Evolutionary conservation across 352 stramenopile species (phyloP), one percentile per base, ranked within the genome.

Genomic region (Globisporangium emineosum): DNA sequence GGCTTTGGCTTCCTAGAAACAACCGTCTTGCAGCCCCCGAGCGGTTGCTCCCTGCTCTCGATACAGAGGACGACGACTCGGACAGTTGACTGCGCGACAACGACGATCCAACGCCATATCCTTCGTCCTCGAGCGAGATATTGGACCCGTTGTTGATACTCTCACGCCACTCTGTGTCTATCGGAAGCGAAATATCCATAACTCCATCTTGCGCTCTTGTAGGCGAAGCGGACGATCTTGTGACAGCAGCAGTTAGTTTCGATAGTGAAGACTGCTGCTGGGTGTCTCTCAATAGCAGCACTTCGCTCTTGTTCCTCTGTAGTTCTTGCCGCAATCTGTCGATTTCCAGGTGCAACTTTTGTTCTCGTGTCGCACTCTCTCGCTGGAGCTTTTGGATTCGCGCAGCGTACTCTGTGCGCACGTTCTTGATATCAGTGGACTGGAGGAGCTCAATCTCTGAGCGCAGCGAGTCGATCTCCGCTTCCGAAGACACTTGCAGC

Each of bases 401-500:
- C 8, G 64, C 43, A 25, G 66, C 59, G 35, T 88, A 91, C 21
- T 81, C 64, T 23, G 49, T 49, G 15, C 76, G 75, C 53, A 91
- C 71, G 30, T 71, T 70, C 19, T 75, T 76, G 12, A 89, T 68
- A 50, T 93, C 82, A 4, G 81, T 79, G 6, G 79, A 80, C 66
- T 91, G 82, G 47, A 93, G 45, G 12, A 90, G 61, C 10, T 78
- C 72, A n/a, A 91, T 77, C 65, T 93, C 81, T 9, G 78, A 83
- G 33, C 64, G 71, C 33, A 93, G 68, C 1, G 82, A 65, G 35
- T 93, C 82, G 13, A 79, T 67, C 50, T 89, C 78, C 2, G 76
- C 77, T 51, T 84, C 65, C 0, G 79, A 57, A 0, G 77, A 73
- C 13, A 66, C 60, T 9, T 72, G 78, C 49, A 81, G 77, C 29